Conservation (phyloP, 2,329 filamentous ascomycete genomes). For the Fusarium sp. region DNA sequence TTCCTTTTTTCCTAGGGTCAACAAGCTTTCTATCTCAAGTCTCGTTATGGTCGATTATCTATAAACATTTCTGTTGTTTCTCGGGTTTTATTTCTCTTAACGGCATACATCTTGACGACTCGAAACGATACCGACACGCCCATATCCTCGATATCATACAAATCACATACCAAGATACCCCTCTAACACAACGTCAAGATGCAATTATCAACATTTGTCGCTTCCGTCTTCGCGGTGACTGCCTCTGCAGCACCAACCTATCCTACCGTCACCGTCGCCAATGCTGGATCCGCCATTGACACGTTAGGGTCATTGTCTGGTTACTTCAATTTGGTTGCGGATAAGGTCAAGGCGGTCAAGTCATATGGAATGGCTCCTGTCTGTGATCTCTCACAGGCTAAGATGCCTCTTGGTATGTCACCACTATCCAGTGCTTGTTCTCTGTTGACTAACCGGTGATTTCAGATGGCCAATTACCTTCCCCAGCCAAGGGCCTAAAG, state of each 20-base stretch:
- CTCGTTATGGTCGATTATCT: slow-evolving; percentile 17
- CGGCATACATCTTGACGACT: slow-evolving; percentile 22
- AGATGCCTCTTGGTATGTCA: slow-evolving; percentile 59
- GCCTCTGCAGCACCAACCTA: slow-evolving; percentile 59
- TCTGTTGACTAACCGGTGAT: slow-evolving; percentile 16
- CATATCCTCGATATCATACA: slow-evolving; percentile 3
- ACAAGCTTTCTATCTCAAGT: slow-evolving; percentile 5
- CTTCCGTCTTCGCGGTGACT: slow-evolving; percentile 56
- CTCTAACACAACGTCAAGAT: slow-evolving; percentile 51
- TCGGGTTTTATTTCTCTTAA: slow-evolving; percentile 26
- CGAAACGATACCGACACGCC: slow-evolving; percentile 18
- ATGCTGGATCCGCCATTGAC: slow-evolving; percentile 49
- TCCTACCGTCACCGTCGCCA: slow-evolving; percentile 48
- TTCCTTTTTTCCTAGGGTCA: slow-evolving; percentile 39
- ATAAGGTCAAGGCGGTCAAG: slow-evolving; percentile 62
- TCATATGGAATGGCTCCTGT: slow-evolving; percentile 52
- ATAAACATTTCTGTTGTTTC: slow-evolving; percentile 16
- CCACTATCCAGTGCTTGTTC: neutral
- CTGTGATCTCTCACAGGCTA: slow-evolving; percentile 65
- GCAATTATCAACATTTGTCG: slow-evolving; percentile 59
- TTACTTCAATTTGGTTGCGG: slow-evolving; percentile 69
- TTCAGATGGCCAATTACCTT: slow-evolving; percentile 62
- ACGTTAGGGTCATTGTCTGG: slow-evolving; percentile 60
- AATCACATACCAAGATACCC: neutral
- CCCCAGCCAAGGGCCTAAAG: slow-evolving; percentile 66